phyloP scores from a whole-genome alignment of 2,329 filamentous ascomycete genomes.

The Aspergillus neoniger region DNA sequence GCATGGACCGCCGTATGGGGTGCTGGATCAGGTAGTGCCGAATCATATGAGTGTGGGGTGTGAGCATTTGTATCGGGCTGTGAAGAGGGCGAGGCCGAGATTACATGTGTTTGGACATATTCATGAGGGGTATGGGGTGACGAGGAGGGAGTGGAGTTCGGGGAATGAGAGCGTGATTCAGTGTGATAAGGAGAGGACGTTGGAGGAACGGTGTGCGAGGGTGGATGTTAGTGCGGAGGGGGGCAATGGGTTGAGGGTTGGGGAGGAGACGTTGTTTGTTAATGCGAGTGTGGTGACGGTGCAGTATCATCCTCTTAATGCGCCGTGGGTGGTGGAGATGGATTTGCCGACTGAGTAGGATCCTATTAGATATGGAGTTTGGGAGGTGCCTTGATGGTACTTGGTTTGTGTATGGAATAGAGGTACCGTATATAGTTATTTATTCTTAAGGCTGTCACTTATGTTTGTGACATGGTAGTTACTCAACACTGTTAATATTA shows the following conservation, averaged over 20 bases:
- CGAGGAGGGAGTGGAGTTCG: constrained; percentile 33
- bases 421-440: too few relatives aligned
- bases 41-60: constrained; percentile 53
- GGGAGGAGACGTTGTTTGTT: constrained; percentile 58
- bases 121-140: constrained; percentile 56
- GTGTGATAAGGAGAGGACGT: constrained; percentile 30
- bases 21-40: constrained; percentile 50
- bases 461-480: too few relatives aligned
- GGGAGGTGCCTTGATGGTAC: too few relatives aligned
- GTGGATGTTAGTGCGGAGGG: constrained; percentile 36
- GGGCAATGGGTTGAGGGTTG: constrained; percentile 40
- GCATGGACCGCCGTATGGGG: constrained; percentile 58
- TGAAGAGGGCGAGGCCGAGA: constrained; percentile 52
- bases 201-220: constrained; percentile 36
- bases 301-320: constrained; percentile 52
- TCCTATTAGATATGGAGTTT: too few relatives aligned
- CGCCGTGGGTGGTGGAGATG: constrained; percentile 59
- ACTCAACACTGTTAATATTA: too few relatives aligned
- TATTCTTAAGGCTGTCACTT: too few relatives aligned
- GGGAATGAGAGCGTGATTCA: constrained; percentile 21
- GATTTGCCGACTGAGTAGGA: constrained; percentile 41
- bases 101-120: constrained; percentile 67
- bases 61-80: constrained; percentile 54
- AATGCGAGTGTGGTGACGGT: constrained; percentile 61
- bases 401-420: too few relatives aligned